Percentiles rank a stretch among this genome's conserved stretches.
Evolutionary conservation across 805 yeast genomes (phyloP).

Genomic region (Saturnispora gosingensis): DNA sequence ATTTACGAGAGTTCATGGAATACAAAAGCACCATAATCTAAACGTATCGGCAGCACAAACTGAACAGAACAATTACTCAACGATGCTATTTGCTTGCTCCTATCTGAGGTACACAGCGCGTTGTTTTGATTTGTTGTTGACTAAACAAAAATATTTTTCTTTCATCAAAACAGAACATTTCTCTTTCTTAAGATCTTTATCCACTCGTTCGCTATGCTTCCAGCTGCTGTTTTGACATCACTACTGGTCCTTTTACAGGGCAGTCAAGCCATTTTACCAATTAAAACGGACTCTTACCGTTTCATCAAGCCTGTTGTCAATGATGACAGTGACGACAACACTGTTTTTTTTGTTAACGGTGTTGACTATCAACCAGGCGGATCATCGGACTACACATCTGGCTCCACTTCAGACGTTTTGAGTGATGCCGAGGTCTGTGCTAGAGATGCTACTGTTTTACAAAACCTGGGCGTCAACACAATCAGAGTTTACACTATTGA

Average conservation of each 20-base stretch:
- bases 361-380: constrained; percentile 95
- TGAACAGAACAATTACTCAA: too few relatives aligned
- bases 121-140: constrained; percentile 2
- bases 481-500: constrained; percentile 74
- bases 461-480: constrained; percentile 72
- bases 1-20: too few relatives aligned
- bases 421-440: constrained; percentile 61
- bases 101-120: not conserved
- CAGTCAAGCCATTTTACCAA: constrained; percentile 43
- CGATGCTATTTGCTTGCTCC: not conserved
- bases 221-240: constrained; percentile 6
- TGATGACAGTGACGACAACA: constrained; percentile 30
- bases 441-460: constrained; percentile 72
- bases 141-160: not conserved
- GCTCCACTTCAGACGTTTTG: constrained; percentile 47
- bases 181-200: not conserved
- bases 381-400: constrained; percentile 47
- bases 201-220: constrained; percentile 1
- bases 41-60: too few relatives aligned
- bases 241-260: constrained; percentile 9
- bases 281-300: constrained; percentile 45
- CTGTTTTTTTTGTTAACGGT: constrained; percentile 73
- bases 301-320: constrained; percentile 44
- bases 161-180: not conserved
- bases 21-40: too few relatives aligned